Evolutionary conservation across 2,329 filamentous ascomycete genomes (phyloP), one percentile per base, ranked within the genome.

Genomic region (Epichloe elymi): DNA sequence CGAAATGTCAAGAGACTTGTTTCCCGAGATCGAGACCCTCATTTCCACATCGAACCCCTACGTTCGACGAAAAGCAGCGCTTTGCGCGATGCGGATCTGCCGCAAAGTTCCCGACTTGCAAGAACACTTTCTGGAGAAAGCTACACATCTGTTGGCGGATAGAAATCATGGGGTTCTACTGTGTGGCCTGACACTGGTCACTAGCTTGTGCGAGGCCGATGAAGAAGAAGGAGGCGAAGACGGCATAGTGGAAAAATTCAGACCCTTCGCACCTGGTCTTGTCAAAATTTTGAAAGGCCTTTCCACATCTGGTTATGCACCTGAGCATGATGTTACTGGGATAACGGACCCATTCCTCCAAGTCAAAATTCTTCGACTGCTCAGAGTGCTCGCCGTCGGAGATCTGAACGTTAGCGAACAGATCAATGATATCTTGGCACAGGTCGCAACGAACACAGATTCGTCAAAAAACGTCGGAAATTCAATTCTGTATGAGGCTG

Each of bases 41-140:
- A 74, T 98, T 57, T 86, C 89, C 41, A 96, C 90, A 46, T 85
- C 89, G 49, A 98, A 98, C 67, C 93, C 93, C n/a, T 98, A 98
- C 66, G 96, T 98, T 64, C 81, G 93, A 60, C 82, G 93, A 60
- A 98, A 98, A 74, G 93, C 93, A 17, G 93, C 93, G 4, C 78
- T 98, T n/a, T 98, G 93, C 70, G 93, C 93, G 48, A 98, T 98
- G 93, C 82, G 90, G 58, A 96, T 98, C 75, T 96, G 90, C 71
- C 85, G 89, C 61, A 98, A 98, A 69, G 93, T 98, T 11, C 93
- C 94, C 5, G 93, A 98, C 66, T 72, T 98, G 50, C 88, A 95
- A 68, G 94, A 98, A 67, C 90, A 98, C 69, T 98, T 98, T 63
- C 66, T 96, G 52, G 93, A 98, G 54, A 97, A 97, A 67, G 87